phyloP scores from a whole-genome alignment of 2,329 filamentous ascomycete genomes.

The Verruconis gallopava region DNA sequence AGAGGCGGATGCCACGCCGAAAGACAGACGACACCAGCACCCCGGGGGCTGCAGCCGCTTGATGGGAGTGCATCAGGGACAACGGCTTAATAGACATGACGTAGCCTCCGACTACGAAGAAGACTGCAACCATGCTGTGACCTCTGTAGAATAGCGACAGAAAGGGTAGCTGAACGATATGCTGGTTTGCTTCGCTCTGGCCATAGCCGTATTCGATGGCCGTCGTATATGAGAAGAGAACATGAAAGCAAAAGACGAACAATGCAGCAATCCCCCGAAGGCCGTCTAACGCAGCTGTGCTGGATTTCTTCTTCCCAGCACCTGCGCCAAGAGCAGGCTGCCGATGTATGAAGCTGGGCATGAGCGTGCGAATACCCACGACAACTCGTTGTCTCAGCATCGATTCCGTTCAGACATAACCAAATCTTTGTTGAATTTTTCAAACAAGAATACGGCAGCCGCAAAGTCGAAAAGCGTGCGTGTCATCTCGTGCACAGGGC shows the following conservation, averaged over 20 bases:
- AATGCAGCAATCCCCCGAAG: conserved; percentile 44
- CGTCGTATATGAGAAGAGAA: conserved; percentile 34
- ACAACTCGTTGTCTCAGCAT: too few species aligned
- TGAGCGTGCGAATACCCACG: too few species aligned
- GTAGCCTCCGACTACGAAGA: conserved; percentile 51
- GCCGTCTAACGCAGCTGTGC: conserved; percentile 33
- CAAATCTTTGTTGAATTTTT: too few species aligned
- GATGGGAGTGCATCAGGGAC: conserved; percentile 12
- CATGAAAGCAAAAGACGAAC: conserved; percentile 45
- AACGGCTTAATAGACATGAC: conserved; percentile 37
- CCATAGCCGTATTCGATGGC: conserved; percentile 23
- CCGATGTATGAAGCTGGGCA: too few species aligned
- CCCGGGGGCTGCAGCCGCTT: conserved; percentile 19
- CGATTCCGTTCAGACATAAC: too few species aligned
- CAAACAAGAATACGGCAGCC: too few species aligned
- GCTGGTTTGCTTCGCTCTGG: conserved; percentile 25
- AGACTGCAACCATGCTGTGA: conserved; percentile 44
- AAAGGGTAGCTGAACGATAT: conserved; percentile 40
- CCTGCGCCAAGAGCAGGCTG: too few species aligned
- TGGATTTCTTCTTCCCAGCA: too few species aligned
- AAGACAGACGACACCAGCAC: conserved; percentile 13
- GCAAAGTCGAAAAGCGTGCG: too few species aligned
- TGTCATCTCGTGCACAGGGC: too few species aligned
- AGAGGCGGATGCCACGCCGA: conserved; percentile 14
- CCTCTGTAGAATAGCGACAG: conserved; percentile 42